phyloP scores from a whole-genome alignment of 2,329 filamentous ascomycete genomes.

The Cryphonectria naterciae region DNA sequence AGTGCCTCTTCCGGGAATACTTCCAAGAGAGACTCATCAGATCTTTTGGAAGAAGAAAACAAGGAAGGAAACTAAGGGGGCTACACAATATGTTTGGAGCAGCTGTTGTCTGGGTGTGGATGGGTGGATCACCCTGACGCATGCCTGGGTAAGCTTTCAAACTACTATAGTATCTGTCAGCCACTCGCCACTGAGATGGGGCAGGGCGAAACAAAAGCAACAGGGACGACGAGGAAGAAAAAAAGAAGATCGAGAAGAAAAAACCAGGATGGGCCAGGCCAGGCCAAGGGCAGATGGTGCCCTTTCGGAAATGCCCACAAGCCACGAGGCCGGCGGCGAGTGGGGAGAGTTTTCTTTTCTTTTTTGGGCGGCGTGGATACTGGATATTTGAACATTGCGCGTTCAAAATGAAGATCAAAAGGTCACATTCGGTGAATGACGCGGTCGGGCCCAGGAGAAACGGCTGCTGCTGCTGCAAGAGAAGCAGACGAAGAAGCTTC shows the following conservation, averaged over 20 bases:
- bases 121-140: neutral
- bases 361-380: neutral
- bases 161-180: neutral
- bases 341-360: neutral
- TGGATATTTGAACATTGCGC: neutral
- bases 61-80: neutral
- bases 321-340: neutral
- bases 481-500: slow-evolving; percentile 30
- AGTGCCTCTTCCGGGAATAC: neutral
- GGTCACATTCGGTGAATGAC: neutral
- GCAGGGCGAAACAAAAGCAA: neutral
- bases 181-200: neutral
- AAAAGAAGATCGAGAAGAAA: too few species aligned
- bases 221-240: neutral
- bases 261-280: neutral
- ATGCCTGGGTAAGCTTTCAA: neutral
- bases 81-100: neutral
- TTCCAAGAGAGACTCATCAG: neutral
- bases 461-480: slow-evolving; percentile 29
- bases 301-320: slow-evolving; percentile 1
- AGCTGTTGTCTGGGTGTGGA: neutral
- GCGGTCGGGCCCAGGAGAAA: slow-evolving; percentile 14
- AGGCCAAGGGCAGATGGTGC: neutral
- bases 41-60: neutral
- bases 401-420: neutral